phyloP scores from a whole-genome alignment of 2,329 filamentous ascomycete species.

The Trichoderma simmonsii region DNA sequence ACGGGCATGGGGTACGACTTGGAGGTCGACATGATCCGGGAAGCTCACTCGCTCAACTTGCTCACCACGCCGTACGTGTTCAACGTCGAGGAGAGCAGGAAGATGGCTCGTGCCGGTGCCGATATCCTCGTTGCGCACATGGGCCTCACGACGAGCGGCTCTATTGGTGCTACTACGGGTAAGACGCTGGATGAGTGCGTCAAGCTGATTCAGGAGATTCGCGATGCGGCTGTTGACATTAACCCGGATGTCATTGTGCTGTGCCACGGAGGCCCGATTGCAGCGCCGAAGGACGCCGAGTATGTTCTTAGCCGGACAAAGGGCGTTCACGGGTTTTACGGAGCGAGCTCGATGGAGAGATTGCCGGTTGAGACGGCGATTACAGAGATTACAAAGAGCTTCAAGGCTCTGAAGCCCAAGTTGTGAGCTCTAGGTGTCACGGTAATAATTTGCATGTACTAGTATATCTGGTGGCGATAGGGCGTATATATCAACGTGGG shows the following conservation, averaged over 20 bases:
- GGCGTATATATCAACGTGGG: background rate
- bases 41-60: slow-evolving; percentile 57
- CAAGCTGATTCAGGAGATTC: slow-evolving; percentile 58
- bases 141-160: slow-evolving; percentile 62
- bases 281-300: slow-evolving; percentile 59
- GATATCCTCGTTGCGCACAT: slow-evolving; percentile 68
- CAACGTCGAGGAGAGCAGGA: slow-evolving; percentile 55
- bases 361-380: slow-evolving; percentile 67
- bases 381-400: slow-evolving; percentile 38
- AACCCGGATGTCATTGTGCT: slow-evolving; percentile 61
- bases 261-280: slow-evolving; percentile 70
- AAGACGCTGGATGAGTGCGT: slow-evolving; percentile 64
- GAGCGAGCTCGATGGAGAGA: slow-evolving; percentile 67
- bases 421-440: background rate
- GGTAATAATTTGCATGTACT: background rate
- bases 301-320: slow-evolving; percentile 59
- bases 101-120: slow-evolving; percentile 63
- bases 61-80: slow-evolving; percentile 71
- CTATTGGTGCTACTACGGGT: slow-evolving; percentile 61
- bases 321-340: slow-evolving; percentile 69
- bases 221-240: slow-evolving; percentile 55
- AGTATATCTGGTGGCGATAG: background rate
- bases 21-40: slow-evolving; percentile 64
- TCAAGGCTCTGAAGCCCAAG: background rate
- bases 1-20: slow-evolving; percentile 66